Percentiles rank a stretch among this genome's conserved stretches.
Conservation (phyloP, 139 green algal species). For the Nannochloris sp. region DNA sequence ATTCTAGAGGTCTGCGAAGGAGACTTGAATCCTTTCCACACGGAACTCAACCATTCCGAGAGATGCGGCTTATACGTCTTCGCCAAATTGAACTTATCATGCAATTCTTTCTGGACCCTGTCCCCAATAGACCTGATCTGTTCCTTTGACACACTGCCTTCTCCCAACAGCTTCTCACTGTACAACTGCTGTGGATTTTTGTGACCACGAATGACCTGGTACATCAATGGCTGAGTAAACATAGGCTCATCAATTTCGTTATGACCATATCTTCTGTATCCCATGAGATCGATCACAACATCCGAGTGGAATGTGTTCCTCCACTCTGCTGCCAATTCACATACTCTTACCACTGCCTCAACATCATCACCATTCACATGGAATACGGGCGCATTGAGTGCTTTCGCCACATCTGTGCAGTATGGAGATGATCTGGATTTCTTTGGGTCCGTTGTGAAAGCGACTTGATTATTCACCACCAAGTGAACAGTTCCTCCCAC, state of each 20-base stretch:
- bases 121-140: conserved; percentile 56
- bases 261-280: conserved; percentile 68
- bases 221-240: conserved; percentile 98
- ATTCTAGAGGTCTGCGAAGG: conserved; percentile 81
- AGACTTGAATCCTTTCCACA: conserved; percentile 90
- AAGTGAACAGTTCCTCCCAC: conserved; percentile 91
- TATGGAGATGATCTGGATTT: conserved; percentile 72
- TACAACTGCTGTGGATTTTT: conserved; percentile 66
- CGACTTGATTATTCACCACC: conserved; percentile 98
- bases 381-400: conserved; percentile 87
- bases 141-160: conserved; percentile 57
- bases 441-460: conserved; percentile 96
- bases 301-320: conserved; percentile 80
- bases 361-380: conserved; percentile 98
- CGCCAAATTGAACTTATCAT: conserved; percentile 67
- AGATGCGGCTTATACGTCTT: conserved; percentile 72
- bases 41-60: conserved; percentile 76
- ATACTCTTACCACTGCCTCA: conserved; percentile 82
- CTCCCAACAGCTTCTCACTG: conserved; percentile 59
- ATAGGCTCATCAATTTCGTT: conserved; percentile 99
- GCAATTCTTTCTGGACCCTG: conserved; percentile 58
- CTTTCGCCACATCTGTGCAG: conserved; percentile 96
- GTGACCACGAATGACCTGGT: conserved; percentile 72
- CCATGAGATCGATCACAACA: conserved; percentile 94
- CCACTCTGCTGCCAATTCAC: conserved; percentile 91